Base-by-base conservation (phyloP, 768 basidiomycete genomes). In the Termitomyces sp. region DNA sequence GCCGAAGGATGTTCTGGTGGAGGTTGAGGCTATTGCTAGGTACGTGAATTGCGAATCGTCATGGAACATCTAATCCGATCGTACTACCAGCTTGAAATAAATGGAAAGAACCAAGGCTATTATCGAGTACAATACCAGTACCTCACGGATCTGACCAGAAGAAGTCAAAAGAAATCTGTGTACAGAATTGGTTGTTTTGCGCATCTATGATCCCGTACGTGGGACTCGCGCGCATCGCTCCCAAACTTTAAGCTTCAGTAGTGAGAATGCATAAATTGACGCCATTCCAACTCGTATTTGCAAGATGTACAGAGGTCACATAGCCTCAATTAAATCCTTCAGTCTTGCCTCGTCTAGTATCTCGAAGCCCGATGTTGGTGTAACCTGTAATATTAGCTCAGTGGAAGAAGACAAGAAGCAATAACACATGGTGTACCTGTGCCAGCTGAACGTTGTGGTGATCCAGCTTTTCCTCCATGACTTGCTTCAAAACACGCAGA, bases 381-480 rank as follows among this genome's bases (percentile, higher is more conserved):
- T 96, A n/a, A 98, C 92, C 91, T 94, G 67, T 22, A 15, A 35
- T 40, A 22, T 51, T 20, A 8, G 32, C 5, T 55, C 8, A 61
- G 52, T 22, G 39, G 11, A 20, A 39, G 55, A 28, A 15, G 44
- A 20, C 22, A 48, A 59, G 55, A 51, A 18, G 39, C 32, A 59
- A 55, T 22, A 36, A 75, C 81, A 32, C 55, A 52, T 22, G 24
- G 73, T 80, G 36, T 57, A 91, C 96, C 83, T 96, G 94, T 56
- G 96, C 95, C 15, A 99, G 81, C 74, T 98, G 96, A 28, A 98
- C 96, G 67, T 99, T 98, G 78, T 98, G 96, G 68, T 97, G 93
- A 76, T 98, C 96, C 46, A 99, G 84, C 74, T 97, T 98, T 79
- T 98, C 97, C 75, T 98, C 97, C 97, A 98, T 99, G 48, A 98